Conservation (phyloP, 495 filamentous ascomycete species). For the Podospora anserina region DNA sequence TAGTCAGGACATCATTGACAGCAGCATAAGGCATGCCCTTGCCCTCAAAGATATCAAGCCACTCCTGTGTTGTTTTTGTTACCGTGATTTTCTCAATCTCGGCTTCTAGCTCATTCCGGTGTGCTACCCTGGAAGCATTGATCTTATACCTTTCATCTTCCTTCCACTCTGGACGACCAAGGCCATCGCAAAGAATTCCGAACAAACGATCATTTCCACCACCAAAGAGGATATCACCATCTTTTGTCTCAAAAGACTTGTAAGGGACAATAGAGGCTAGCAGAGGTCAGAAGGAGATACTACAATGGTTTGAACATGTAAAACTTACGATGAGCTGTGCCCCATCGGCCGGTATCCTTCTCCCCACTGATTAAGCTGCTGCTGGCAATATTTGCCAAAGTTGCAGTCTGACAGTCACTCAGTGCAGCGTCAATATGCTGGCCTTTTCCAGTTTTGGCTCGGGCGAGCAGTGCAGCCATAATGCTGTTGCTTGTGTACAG, state of each 20-base stretch:
- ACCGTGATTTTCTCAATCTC: constrained; percentile 71
- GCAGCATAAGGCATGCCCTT: constrained; percentile 94
- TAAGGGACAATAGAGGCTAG: constrained; percentile 94
- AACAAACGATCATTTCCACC: constrained; percentile 93
- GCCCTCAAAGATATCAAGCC: constrained; percentile 83
- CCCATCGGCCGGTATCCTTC: constrained; percentile 85
- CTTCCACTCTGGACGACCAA: constrained; percentile 78
- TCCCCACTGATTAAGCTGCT: constrained; percentile 86
- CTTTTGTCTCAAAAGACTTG: constrained; percentile 83
- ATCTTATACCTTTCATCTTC: constrained; percentile 68
- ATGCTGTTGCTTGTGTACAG: constrained; percentile 96
- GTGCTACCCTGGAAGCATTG: constrained; percentile 77
- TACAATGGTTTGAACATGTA: not conserved
- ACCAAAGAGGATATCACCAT: constrained; percentile 88
- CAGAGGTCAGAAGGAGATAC: constrained; percentile 19
- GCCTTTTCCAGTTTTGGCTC: constrained; percentile 56
- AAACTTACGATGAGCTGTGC: constrained; percentile 83
- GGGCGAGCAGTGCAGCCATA: constrained; percentile 83
- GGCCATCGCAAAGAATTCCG: constrained; percentile 74
- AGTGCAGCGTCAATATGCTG: constrained; percentile 91
- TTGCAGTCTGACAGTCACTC: constrained; percentile 93
- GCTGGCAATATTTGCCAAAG: constrained; percentile 87
- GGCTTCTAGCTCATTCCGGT: constrained; percentile 70
- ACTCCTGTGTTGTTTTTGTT: constrained; percentile 81
- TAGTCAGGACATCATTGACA: constrained; percentile 84